A percentile compares a stretch with the other conserved stretches of the same genome.
Evolutionary conservation across 306 rosid genomes (phyloP).

Genomic region (Rosa multiflora): DNA sequence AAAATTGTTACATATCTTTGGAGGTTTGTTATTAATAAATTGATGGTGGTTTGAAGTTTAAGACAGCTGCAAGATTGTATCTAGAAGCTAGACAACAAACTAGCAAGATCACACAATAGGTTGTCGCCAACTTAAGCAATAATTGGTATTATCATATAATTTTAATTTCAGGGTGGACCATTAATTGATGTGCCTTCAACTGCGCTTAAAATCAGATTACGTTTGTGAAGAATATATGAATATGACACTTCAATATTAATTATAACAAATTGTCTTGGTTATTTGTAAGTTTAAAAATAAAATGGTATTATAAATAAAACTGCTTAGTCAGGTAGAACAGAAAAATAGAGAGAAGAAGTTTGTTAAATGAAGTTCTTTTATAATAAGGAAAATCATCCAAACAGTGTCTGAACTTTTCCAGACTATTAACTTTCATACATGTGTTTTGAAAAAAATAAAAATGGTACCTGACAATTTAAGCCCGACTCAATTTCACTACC

Average conservation of each 20-base stretch:
- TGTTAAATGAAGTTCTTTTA: background rate
- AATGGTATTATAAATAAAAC: too few relatives aligned
- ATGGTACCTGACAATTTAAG: too few relatives aligned
- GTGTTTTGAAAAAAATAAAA: too few relatives aligned
- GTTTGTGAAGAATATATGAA: background rate
- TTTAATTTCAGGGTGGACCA: background rate
- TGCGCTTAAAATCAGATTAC: background rate
- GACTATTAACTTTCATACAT: too few relatives aligned
- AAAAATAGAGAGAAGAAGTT: too few relatives aligned
- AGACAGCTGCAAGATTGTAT: slow-evolving; percentile 5
- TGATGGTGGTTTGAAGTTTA: slow-evolving; percentile 1
- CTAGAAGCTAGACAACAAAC: slow-evolving; percentile 5
- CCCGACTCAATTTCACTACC: too few relatives aligned
- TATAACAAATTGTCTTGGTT: background rate
- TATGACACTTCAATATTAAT: background rate
- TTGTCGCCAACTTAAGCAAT: slow-evolving; percentile 28
- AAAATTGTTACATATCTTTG: background rate
- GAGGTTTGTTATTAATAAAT: background rate
- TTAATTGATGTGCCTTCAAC: slow-evolving; percentile 2
- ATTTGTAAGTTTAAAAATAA: background rate
- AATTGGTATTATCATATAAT: background rate
- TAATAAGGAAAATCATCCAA: too few relatives aligned
- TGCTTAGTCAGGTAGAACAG: background rate
- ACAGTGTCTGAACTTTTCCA: too few relatives aligned
- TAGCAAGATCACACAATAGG: slow-evolving; percentile 42